phyloP scores from a whole-genome alignment of 306 rosid species.

The Glycine soja region DNA sequence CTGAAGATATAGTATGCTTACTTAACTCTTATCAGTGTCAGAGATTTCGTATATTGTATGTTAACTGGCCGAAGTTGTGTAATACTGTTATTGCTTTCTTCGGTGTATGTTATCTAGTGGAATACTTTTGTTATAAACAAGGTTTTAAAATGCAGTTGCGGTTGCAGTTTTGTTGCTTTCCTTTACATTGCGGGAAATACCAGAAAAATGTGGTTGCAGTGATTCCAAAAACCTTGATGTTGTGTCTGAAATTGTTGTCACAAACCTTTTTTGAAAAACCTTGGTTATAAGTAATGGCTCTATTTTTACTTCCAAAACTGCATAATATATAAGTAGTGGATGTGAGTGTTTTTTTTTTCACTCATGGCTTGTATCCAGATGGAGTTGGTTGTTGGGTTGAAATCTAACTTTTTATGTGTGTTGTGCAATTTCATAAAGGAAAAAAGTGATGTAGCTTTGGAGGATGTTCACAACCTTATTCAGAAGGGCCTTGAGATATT shows the following conservation, averaged over 20 bases:
- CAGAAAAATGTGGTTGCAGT: neutral
- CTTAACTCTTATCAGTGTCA: neutral
- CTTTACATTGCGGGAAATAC: neutral
- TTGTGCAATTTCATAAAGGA: constrained; percentile 89
- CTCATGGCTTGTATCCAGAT: constrained; percentile 31
- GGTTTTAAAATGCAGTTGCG: neutral
- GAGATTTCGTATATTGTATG: constrained; percentile 7
- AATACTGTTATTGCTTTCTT: constrained; percentile 37
- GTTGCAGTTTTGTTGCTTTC: neutral
- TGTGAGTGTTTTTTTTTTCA: too few species aligned
- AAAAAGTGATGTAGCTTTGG: constrained; percentile 86
- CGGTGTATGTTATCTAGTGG: constrained; percentile 13
- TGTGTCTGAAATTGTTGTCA: neutral
- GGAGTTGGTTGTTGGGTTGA: constrained; percentile 39
- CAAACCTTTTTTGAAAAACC: neutral
- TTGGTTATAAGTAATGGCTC: constrained; percentile 25
- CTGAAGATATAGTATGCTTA: constrained; percentile 7
- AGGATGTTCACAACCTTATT: constrained; percentile 70
- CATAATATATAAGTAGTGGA: constrained; percentile 2
- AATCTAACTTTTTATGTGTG: constrained; percentile 41
- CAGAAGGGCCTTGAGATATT: constrained; percentile 81
- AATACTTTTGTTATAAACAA: neutral
- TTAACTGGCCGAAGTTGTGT: neutral
- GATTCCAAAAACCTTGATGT: neutral
- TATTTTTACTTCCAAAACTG: constrained; percentile 10